Evolutionary conservation across 306 rosid genomes (phyloP).

Genomic region (Phaseolus lunatus): DNA sequence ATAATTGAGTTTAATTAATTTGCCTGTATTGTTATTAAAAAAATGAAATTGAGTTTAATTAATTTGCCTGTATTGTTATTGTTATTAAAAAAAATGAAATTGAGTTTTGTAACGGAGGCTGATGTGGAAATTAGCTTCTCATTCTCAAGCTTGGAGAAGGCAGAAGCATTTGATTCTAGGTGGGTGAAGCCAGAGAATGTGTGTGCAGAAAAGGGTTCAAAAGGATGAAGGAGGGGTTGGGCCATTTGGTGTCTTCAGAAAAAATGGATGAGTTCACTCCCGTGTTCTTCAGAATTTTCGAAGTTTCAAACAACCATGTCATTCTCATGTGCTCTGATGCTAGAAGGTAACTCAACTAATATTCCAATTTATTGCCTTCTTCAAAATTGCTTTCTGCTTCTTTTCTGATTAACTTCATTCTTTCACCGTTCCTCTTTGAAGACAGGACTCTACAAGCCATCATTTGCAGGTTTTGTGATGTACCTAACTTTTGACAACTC

Average conservation of each 20-base stretch:
- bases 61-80: too few relatives aligned
- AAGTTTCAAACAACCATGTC: constrained; percentile 56
- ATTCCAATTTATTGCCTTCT: background rate
- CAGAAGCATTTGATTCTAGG: constrained; percentile 70
- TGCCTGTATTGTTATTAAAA: too few relatives aligned
- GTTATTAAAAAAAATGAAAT: too few relatives aligned
- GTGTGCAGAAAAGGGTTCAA: constrained; percentile 67
- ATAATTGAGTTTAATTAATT: too few relatives aligned
- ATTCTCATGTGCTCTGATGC: constrained; percentile 96
- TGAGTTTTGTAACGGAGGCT: too few relatives aligned
- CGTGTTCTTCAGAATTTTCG: constrained; percentile 85
- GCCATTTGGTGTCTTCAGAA: constrained; percentile 90
- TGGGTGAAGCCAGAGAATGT: constrained; percentile 73
- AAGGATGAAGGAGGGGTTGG: constrained; percentile 74
- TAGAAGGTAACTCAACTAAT: constrained; percentile 50
- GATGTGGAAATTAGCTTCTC: constrained; percentile 82
- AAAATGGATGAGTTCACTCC: constrained; percentile 83
- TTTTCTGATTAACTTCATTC: background rate
- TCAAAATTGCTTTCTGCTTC: background rate
- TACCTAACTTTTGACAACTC: background rate
- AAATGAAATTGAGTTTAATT: too few relatives aligned
- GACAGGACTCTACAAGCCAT: constrained; percentile 62
- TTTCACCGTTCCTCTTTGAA: constrained; percentile 65
- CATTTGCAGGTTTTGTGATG: constrained; percentile 83
- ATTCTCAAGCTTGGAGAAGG: constrained; percentile 70